Conservation (phyloP, 1,139 yeast genomes). For the Saccharomyces pastorianus region DNA sequence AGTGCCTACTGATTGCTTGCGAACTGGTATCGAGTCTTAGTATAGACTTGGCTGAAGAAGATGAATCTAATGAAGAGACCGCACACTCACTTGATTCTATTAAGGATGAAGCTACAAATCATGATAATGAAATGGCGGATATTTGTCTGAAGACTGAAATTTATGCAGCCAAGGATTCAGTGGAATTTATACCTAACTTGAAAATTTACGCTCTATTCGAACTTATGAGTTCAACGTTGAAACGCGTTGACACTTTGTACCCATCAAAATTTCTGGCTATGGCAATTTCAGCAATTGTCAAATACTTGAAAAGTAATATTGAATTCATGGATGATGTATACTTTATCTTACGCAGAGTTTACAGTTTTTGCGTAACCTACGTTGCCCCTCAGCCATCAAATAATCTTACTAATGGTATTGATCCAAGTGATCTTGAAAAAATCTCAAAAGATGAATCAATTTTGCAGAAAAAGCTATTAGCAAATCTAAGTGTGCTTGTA, state of each 20-base stretch:
- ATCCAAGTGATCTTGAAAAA: slow-evolving; percentile 7
- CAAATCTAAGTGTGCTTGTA: slow-evolving; percentile 38
- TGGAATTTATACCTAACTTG: slow-evolving; percentile 28
- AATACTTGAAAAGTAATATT: slow-evolving; percentile 39
- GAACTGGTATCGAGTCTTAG: slow-evolving; percentile 44
- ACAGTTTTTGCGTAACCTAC: slow-evolving; percentile 60
- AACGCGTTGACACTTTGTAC: slow-evolving; percentile 45
- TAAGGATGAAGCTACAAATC: slow-evolving; percentile 8
- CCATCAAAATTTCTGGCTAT: slow-evolving; percentile 74
- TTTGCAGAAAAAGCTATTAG: slow-evolving; percentile 37
- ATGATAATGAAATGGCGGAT: background rate
- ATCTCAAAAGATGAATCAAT: slow-evolving; percentile 43
- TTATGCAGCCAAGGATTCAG: slow-evolving; percentile 7
- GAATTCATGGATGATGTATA: slow-evolving; percentile 30
- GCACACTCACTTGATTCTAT: background rate
- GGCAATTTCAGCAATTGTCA: slow-evolving; percentile 49
- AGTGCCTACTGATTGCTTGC: slow-evolving; percentile 61
- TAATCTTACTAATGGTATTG: background rate
- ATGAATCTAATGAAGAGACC: slow-evolving; percentile 14
- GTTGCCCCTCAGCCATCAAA: slow-evolving; percentile 1
- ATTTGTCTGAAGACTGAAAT: background rate
- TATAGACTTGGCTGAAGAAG: slow-evolving; percentile 17
- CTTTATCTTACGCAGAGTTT: slow-evolving; percentile 53
- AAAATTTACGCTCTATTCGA: slow-evolving; percentile 59
- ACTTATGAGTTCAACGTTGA: slow-evolving; percentile 45